These are phyloP conservation scores for Mortierella alpina DNA, from an alignment of 192 early-diverging fungal species.

Conservation along the genomic window DNA sequence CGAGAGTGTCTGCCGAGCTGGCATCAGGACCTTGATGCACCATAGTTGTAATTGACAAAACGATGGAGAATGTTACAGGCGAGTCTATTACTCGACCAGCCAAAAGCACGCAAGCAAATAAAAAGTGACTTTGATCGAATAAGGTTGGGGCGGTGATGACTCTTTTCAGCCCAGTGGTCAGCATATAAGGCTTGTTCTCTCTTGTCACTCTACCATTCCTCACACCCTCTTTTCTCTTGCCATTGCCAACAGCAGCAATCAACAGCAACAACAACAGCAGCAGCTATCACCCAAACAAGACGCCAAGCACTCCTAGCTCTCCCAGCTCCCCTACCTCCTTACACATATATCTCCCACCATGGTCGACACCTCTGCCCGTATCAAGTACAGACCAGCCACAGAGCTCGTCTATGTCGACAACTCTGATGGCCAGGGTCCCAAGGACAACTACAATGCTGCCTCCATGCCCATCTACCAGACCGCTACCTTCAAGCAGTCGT, in stretches of 20 bases:
- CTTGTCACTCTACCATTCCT: too few species aligned
- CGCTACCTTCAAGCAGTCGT: constrained; percentile 95
- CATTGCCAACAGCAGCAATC: background rate
- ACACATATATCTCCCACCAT: constrained; percentile 11
- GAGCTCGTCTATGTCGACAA: constrained; percentile 81
- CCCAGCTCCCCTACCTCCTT: background rate
- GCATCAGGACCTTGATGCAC: constrained; percentile 23
- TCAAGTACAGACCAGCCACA: constrained; percentile 77
- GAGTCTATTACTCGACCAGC: too few species aligned
- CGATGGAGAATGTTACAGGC: background rate
- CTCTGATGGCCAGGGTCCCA: constrained; percentile 63
- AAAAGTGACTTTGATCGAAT: background rate
- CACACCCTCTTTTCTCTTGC: background rate
- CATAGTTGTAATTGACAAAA: constrained; percentile 7
- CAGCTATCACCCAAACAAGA: background rate
- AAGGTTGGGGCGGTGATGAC: background rate
- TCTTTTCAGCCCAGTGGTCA: too few species aligned
- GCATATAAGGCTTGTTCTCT: too few species aligned
- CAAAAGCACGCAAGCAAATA: background rate
- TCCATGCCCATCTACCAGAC: constrained; percentile 98
- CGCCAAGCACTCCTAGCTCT: constrained; percentile 2
- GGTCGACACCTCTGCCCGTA: constrained; percentile 43
- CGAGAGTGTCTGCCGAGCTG: constrained; percentile 32
- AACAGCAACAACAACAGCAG: background rate
- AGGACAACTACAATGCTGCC: constrained; percentile 90